A percentile compares a stretch with the other conserved stretches of the same genome.
Conservation (phyloP, 768 basidiomycete species). For the Terana coerulea region DNA sequence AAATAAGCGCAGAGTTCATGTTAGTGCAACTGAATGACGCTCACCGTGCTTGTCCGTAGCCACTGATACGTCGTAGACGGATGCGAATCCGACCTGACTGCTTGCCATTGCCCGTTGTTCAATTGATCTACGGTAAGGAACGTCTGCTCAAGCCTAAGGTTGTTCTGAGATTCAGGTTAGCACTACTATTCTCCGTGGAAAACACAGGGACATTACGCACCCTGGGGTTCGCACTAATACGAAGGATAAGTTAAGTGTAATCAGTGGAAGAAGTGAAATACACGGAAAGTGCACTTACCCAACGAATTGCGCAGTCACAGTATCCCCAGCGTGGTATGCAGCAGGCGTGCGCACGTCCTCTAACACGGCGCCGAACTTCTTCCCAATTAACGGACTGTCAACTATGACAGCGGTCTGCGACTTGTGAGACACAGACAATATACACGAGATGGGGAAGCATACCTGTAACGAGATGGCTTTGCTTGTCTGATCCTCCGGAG, state of each 20-base stretch:
- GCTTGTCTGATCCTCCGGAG: conserved; percentile 60
- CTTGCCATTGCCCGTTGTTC: conserved; percentile 45
- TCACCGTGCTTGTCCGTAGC: conserved; percentile 51
- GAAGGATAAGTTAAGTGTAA: too few species aligned
- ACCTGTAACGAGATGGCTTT: conserved; percentile 70
- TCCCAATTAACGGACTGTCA: conserved; percentile 52
- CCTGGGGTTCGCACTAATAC: conserved; percentile 64
- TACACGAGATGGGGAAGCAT: conserved; percentile 11
- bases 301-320: conserved; percentile 60
- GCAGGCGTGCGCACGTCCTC: conserved; percentile 46
- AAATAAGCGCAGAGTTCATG: not conserved
- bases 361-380: conserved; percentile 60
- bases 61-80: conserved; percentile 71
- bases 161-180: conserved; percentile 47
- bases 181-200: too few species aligned
- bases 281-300: conserved; percentile 32
- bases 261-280: not conserved
- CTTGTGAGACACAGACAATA: not conserved
- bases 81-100: conserved; percentile 71
- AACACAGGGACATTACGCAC: conserved; percentile 32
- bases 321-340: conserved; percentile 53
- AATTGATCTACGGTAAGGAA: conserved; percentile 65
- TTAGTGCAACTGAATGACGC: conserved; percentile 19
- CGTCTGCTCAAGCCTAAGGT: conserved; percentile 68
- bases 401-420: conserved; percentile 62